Percentiles rank a stretch among this genome's conserved stretches.
Evolutionary conservation across 192 early-diverging fungal species (phyloP).

Genomic region (Coemansia sp.): DNA sequence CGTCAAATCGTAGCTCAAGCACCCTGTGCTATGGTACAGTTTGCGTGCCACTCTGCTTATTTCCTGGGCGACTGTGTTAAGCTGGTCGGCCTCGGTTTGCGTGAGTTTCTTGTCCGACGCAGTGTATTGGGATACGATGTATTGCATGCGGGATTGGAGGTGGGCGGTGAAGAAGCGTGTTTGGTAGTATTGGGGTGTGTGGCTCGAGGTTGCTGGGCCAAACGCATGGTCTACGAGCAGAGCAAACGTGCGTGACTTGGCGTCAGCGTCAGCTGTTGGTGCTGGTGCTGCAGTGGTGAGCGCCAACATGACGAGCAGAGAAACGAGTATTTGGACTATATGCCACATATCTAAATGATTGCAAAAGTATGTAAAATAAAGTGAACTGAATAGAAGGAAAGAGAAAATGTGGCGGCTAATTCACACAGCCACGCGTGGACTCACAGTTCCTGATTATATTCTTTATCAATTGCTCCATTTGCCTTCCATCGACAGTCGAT

Average conservation of each 20-base stretch:
- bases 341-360: not conserved
- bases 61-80: slow-evolving; percentile 32
- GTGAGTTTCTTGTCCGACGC: slow-evolving; percentile 13
- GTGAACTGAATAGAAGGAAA: too few relatives aligned
- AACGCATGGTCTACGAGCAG: slow-evolving; percentile 35
- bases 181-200: slow-evolving; percentile 32
- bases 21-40: slow-evolving; percentile 39
- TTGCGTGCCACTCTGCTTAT: slow-evolving; percentile 43
- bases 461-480: too few relatives aligned
- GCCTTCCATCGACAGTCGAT: too few relatives aligned
- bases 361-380: not conserved
- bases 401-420: too few relatives aligned
- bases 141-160: slow-evolving; percentile 41
- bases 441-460: too few relatives aligned
- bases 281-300: not conserved
- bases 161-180: slow-evolving; percentile 46
- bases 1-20: slow-evolving; percentile 46
- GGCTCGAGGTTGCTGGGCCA: slow-evolving; percentile 25
- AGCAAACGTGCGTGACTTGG: slow-evolving; percentile 11
- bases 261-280: not conserved
- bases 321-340: not conserved
- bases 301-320: not conserved
- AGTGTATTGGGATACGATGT: slow-evolving; percentile 20
- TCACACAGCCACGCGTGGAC: too few relatives aligned
- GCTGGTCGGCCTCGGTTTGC: slow-evolving; percentile 31